Base-by-base conservation (phyloP, 768 basidiomycete genomes). In the Mycena latifolia region DNA sequence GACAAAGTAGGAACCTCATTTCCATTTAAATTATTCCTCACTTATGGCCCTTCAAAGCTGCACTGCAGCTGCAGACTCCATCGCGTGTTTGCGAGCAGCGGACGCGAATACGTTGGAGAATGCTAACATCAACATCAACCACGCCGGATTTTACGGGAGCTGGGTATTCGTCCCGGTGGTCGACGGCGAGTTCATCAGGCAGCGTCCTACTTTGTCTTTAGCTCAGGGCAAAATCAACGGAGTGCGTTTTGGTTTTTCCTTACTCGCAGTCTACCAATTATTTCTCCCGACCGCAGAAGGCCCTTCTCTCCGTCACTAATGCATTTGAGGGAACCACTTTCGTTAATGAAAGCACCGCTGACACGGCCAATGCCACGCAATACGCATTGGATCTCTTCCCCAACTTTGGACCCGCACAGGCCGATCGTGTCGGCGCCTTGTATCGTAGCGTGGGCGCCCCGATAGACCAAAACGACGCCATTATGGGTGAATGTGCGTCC, bases 151-250 rank as follows among this genome's bases (percentile, higher is more conserved):
- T 60, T 77, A 28, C 48, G 73, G 73, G 0, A 73, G 71, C 17
- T 74, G 41, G 29, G 41, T 56, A 22, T 75, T 77, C n/a, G 64
- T 71, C n/a, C 78, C 79, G 0, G 76, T 80, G 7, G 69, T 80
- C 2, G 79, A 80, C 46, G 79, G 74, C 5, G 71, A 70, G 2
- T 76, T 78, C 55, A 80, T 80, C 28, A 22, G 68, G 8, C 80
- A 79, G 43, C 71, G 71, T 31, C 78, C 79, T 3, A 77, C 69
- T 0, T 55, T 72, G 43, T 76, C 79, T 14, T 64, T 80, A 35
- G 37, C 53, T 14, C 71, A 67, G 24, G 72, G 77, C 24, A 66
- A 57, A 18, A 60, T 77, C 27, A 80, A 80, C 25, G 79, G 79
- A 20, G 79, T 80, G 63, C 14, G 74, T 52, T 18, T n/a, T 25